Conservation (phyloP, 108 stramenopile genomes). For the Schizochytrium sp. region DNA sequence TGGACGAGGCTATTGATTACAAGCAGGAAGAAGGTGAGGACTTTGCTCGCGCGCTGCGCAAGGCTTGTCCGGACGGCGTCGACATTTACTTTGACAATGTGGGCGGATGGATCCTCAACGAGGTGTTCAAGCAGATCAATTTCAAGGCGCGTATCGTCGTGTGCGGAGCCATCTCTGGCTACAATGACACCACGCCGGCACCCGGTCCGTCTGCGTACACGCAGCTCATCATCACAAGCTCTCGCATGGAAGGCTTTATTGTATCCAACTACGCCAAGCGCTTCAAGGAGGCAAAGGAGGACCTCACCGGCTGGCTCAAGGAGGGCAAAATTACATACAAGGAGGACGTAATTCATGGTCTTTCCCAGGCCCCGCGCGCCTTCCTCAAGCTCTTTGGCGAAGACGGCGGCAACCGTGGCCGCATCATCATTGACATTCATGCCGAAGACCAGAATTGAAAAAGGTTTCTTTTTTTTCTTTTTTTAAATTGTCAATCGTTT, state of each 20-base stretch:
- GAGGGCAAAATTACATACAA: constrained; percentile 26
- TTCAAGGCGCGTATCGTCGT: constrained; percentile 29
- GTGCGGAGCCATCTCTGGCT: constrained; percentile 33
- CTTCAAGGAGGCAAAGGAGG: constrained; percentile 6
- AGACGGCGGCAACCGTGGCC: background rate
- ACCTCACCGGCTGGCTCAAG: constrained; percentile 21
- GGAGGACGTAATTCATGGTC: constrained; percentile 17
- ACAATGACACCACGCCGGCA: constrained; percentile 16
- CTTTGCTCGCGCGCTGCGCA: background rate
- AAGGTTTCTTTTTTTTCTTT: too few species aligned
- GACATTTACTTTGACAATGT: constrained; percentile 39
- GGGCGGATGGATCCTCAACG: constrained; percentile 29
- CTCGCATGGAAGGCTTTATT: constrained; percentile 30
- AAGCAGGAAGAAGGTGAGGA: background rate
- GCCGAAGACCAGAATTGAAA: too few species aligned
- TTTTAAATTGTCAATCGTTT: too few species aligned
- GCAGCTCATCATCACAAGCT: constrained; percentile 3
- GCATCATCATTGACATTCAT: background rate
- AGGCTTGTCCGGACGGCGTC: constrained; percentile 1
- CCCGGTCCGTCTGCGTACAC: constrained; percentile 9
- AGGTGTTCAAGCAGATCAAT: constrained; percentile 19
- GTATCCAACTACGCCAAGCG: constrained; percentile 21
- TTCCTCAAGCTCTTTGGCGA: background rate
- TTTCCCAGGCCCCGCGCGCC: constrained; percentile 18
- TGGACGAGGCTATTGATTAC: constrained; percentile 36